Conservation (phyloP, 345 rosid species). For the Moricandia arvensis region DNA sequence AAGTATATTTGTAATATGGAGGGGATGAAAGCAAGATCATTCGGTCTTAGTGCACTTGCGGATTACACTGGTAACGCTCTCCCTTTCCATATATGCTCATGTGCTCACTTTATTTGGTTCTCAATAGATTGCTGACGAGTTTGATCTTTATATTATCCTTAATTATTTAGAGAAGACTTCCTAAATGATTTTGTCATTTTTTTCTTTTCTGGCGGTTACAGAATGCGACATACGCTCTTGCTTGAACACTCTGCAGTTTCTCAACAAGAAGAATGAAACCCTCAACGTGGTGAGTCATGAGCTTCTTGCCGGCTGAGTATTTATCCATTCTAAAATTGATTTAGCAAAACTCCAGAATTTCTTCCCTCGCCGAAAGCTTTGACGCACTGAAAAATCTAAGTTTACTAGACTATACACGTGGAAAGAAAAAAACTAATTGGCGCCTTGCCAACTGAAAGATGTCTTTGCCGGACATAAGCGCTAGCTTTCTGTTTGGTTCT, state of each 20-base stretch:
- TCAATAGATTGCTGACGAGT: neutral
- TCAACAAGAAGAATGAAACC: constrained; percentile 76
- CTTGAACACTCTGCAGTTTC: constrained; percentile 96
- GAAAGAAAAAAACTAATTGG: neutral
- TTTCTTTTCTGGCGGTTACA: constrained; percentile 39
- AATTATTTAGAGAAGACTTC: neutral
- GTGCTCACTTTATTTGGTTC: neutral
- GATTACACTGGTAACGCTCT: constrained; percentile 77
- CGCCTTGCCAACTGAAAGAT: constrained; percentile 13
- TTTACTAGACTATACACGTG: neutral
- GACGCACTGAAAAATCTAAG: constrained; percentile 1
- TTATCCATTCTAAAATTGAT: constrained; percentile 8
- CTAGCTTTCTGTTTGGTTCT: neutral
- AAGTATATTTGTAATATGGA: constrained; percentile 82
- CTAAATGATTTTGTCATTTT: constrained; percentile 20
- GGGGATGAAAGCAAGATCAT: constrained; percentile 81
- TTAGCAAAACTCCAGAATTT: constrained; percentile 4
- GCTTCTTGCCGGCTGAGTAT: constrained; percentile 4
- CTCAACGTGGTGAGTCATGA: constrained; percentile 69
- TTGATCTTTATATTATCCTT: constrained; percentile 14
- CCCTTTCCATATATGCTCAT: neutral
- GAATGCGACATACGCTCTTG: constrained; percentile 94
- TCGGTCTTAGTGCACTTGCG: constrained; percentile 75
- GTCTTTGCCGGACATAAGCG: neutral
- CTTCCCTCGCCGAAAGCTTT: neutral